Conservation (phyloP, 257 asterid species). For the Solanum sitiens region DNA sequence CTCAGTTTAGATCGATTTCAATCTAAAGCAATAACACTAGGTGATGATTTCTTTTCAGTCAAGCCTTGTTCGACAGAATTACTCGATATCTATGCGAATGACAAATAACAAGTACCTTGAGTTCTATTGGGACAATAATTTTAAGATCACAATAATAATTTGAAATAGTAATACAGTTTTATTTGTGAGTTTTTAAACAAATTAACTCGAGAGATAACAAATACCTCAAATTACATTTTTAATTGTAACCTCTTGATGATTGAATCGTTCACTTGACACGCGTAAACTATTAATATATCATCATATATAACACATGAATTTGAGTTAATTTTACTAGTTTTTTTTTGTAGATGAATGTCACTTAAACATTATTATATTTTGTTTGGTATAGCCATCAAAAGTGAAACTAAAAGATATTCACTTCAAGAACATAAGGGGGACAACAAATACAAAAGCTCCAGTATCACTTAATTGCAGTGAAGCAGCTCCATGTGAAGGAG, state of each 20-base stretch:
- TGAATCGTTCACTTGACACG: no score
- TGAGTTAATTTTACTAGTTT: not conserved
- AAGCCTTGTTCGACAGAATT: fast-evolving
- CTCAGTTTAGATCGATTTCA: no score
- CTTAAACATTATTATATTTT: not conserved
- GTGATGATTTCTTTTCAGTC: not conserved
- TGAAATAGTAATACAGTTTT: not conserved
- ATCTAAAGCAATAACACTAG: fast-evolving
- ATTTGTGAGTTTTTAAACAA: not conserved
- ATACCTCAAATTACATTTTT: no score
- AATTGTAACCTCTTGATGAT: no score
- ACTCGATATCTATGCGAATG: not conserved
- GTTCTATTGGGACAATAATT: not conserved
- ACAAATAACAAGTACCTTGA: not conserved
- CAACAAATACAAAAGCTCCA: conserved; percentile 19
- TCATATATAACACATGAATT: not conserved
- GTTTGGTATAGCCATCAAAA: conserved; percentile 38
- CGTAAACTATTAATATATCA: no score
- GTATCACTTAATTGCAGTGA: conserved; percentile 46
- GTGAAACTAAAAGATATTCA: conserved; percentile 43
- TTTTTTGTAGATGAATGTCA: not conserved
- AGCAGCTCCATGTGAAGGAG: conserved; percentile 34
- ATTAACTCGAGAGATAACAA: no score
- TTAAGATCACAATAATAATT: not conserved
- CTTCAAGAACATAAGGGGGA: conserved; percentile 61